Evolutionary conservation across 257 asterid species (phyloP).

Genomic region (Salvia splendens): DNA sequence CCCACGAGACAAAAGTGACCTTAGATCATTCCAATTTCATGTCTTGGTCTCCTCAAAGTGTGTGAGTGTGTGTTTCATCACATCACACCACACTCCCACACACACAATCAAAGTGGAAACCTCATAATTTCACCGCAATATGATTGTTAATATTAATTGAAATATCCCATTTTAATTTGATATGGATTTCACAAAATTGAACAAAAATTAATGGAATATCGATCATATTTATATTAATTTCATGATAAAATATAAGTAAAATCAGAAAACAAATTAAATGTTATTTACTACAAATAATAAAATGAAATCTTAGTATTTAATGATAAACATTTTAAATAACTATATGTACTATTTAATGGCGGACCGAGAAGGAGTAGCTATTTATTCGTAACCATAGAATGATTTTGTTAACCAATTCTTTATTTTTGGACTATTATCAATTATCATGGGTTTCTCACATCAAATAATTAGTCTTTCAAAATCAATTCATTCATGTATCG

Average conservation of each 20-base stretch:
- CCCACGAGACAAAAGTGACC: conserved; percentile 34
- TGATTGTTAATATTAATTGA: background rate
- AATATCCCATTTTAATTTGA: no score
- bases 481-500: background rate
- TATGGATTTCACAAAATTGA: no score
- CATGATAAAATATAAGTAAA: no score
- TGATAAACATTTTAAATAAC: no score
- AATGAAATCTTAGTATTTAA: no score
- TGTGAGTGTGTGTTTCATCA: conserved; percentile 8
- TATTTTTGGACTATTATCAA: background rate
- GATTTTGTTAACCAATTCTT: background rate
- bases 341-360: no score
- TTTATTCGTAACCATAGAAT: no score
- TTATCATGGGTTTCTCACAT: background rate
- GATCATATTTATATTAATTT: no score
- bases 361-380: no score
- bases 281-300: no score
- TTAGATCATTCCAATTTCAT: conserved; percentile 1
- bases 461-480: background rate
- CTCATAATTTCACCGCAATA: conserved; percentile 18
- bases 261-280: no score
- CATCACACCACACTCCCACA: conserved; percentile 22
- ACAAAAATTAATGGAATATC: no score
- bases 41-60: background rate
- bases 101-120: conserved; percentile 11